These are phyloP conservation scores for Aspergillus steynii DNA, from an alignment of 495 filamentous ascomycete genomes.

Conservation along the genomic window DNA sequence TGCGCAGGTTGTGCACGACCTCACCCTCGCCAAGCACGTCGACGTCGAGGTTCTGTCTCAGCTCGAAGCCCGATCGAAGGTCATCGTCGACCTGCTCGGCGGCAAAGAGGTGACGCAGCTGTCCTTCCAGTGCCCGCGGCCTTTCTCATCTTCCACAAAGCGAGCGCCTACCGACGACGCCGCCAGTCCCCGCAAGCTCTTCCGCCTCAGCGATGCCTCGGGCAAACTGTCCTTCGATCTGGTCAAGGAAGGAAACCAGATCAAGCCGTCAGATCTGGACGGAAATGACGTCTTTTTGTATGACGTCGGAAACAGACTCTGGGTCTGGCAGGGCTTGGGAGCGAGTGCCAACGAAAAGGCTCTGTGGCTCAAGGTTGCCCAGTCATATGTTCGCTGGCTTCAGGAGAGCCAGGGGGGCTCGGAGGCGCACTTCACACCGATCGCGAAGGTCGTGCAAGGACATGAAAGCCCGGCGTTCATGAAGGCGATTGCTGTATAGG, in stretches of 20 bases:
- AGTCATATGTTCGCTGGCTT: slow-evolving; percentile 52
- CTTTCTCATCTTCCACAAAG: slow-evolving; percentile 30
- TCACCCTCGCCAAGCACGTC: slow-evolving; percentile 60
- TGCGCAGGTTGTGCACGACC: slow-evolving; percentile 61
- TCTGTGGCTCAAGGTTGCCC: slow-evolving; percentile 57
- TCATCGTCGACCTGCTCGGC: slow-evolving; percentile 56
- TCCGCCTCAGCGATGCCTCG: slow-evolving; percentile 55
- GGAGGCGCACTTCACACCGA: slow-evolving; percentile 46
- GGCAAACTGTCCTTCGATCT: slow-evolving; percentile 53
- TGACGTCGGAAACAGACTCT: slow-evolving; percentile 51
- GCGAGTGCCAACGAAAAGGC: slow-evolving; percentile 56
- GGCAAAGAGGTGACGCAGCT: slow-evolving; percentile 41
- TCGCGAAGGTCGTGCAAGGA: slow-evolving; percentile 54
- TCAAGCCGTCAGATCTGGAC: slow-evolving; percentile 47
- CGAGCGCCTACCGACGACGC: slow-evolving; percentile 12
- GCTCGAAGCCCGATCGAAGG: slow-evolving; percentile 50
- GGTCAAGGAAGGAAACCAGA: slow-evolving; percentile 48
- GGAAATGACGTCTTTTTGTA: slow-evolving; percentile 60
- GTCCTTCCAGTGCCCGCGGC: slow-evolving; percentile 39
- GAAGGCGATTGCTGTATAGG: slow-evolving; percentile 22
- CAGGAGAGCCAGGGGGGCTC: slow-evolving; percentile 38
- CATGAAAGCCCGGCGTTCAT: slow-evolving; percentile 54
- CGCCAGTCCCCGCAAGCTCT: slow-evolving; percentile 39
- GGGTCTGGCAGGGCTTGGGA: slow-evolving; percentile 60
- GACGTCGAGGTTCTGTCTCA: slow-evolving; percentile 63